These are phyloP conservation scores for Cylindrotheca closterium DNA, from an alignment of 108 stramenopile species.

Conservation along the genomic window DNA sequence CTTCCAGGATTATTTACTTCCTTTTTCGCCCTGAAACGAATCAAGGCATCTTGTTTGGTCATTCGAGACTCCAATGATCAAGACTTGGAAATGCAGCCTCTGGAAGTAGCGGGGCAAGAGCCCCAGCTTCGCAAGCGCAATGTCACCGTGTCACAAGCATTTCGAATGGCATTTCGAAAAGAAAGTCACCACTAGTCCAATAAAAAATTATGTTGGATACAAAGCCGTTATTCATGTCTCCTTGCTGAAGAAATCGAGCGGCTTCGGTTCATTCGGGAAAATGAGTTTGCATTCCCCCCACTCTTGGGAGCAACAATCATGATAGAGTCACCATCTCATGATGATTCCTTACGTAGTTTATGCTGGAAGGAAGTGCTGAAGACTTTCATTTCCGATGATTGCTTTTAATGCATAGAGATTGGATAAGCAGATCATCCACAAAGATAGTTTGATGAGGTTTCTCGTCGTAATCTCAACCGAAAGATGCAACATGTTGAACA, in stretches of 20 bases:
- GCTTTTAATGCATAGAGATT: too few species aligned
- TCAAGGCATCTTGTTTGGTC: background rate
- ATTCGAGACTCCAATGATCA: slow-evolving; percentile 2
- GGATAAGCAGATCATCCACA: too few species aligned
- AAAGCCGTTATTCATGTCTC: background rate
- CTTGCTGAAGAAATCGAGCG: background rate
- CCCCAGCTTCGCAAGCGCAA: slow-evolving; percentile 1
- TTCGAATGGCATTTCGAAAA: slow-evolving; percentile 3
- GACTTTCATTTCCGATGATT: too few species aligned
- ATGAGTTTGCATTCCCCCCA: slow-evolving; percentile 63
- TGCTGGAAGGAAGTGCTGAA: too few species aligned
- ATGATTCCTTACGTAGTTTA: slow-evolving; percentile 22
- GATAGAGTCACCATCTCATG: slow-evolving; percentile 55
- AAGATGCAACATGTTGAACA: too few species aligned
- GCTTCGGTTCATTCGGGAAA: slow-evolving; percentile 8
- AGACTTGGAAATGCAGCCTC: slow-evolving; percentile 16
- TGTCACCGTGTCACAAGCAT: slow-evolving; percentile 5
- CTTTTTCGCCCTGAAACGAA: background rate
- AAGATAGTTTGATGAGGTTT: too few species aligned
- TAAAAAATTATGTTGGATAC: background rate
- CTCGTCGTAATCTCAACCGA: too few species aligned
- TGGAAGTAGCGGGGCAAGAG: slow-evolving; percentile 1
- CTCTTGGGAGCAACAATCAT: slow-evolving; percentile 61
- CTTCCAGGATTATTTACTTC: background rate
- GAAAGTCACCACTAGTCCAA: background rate